phyloP scores from a whole-genome alignment of 2,329 filamentous ascomycete species.

The Botrytis tulipae region DNA sequence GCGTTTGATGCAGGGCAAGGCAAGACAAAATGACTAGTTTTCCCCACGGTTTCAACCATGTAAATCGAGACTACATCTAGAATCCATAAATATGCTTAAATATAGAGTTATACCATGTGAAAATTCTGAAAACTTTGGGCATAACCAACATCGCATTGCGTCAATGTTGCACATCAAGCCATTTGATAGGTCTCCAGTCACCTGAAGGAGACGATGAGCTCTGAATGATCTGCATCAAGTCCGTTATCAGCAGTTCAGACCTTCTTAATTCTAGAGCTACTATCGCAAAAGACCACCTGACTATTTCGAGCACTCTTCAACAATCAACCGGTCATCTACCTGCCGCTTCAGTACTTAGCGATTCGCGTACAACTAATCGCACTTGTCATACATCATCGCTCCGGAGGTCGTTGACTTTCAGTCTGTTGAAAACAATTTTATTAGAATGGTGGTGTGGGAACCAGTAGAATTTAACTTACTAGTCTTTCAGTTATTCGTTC shows the following conservation, averaged over 20 bases:
- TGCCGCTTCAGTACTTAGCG: constrained; percentile 7
- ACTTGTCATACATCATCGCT: neutral
- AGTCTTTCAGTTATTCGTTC: neutral
- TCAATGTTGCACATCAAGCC: neutral
- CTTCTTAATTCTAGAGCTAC: neutral
- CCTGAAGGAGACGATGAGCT: neutral
- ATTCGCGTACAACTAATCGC: constrained; percentile 3
- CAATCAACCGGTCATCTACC: constrained; percentile 9
- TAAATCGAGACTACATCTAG: neutral
- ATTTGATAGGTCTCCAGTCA: neutral
- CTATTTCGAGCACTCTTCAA: neutral
- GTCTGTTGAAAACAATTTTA: neutral
- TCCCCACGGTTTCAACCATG: neutral
- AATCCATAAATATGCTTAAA: neutral
- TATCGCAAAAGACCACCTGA: neutral
- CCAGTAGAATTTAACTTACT: neutral
- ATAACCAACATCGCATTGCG: constrained; percentile 1
- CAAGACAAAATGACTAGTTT: neutral
- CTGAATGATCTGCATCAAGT: neutral
- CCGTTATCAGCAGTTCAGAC: neutral
- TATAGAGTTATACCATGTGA: neutral
- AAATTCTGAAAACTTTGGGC: neutral
- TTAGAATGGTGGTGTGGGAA: neutral
- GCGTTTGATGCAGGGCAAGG: constrained; percentile 1
- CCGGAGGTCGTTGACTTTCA: neutral